Base-by-base conservation (phyloP, 106 monocot species). In the Triglochin maritima region DNA sequence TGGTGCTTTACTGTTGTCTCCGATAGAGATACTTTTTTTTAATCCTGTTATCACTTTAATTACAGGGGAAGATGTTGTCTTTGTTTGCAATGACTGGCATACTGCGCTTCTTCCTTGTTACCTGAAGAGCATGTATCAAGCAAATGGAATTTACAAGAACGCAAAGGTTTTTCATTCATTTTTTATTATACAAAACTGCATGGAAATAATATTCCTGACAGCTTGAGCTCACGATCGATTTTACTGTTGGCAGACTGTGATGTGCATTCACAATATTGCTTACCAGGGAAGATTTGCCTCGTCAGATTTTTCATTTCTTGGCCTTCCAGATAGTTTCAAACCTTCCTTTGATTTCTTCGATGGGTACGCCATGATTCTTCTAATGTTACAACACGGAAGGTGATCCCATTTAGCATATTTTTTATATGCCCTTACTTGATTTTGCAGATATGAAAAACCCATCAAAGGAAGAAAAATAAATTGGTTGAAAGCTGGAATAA, bases 1-100 rank as follows among this genome's bases (percentile, higher is more conserved):
- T 12, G 1, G 12, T 58, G 7, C 17, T 12, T 10, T 58, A 4
- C 2, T 69, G 41, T 56, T 11, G 44, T 56, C 11, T 69, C 46
- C 41, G 16, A 14, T 0, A 9, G 6, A 56, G 46, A 53, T 7
- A 5, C 47, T 46, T 47, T 47, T 49, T 7, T n/a, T 11, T 57
- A 15, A 43, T 64, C 59, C 41, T 59, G 16, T 49, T 47, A 41
- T 43, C 44, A 5, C 29, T 10, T 45, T 79, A 4, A 9, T 13
- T 48, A 44, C 71, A 95, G 94, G 95, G 15, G 95, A 96, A 59
- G 83, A 95, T 81, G 94, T 95, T 58, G 68, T 90, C 4, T 95
- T 95, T 69, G 60, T 95, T 66, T 82, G 82, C 69, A 95, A 95
- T 69, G 94, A 95, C 61, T 95, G 94, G 94, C 94, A 90, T 77